Base-by-base conservation (phyloP, 805 yeast species). In the Schizosaccharomyces cryophilus region DNA sequence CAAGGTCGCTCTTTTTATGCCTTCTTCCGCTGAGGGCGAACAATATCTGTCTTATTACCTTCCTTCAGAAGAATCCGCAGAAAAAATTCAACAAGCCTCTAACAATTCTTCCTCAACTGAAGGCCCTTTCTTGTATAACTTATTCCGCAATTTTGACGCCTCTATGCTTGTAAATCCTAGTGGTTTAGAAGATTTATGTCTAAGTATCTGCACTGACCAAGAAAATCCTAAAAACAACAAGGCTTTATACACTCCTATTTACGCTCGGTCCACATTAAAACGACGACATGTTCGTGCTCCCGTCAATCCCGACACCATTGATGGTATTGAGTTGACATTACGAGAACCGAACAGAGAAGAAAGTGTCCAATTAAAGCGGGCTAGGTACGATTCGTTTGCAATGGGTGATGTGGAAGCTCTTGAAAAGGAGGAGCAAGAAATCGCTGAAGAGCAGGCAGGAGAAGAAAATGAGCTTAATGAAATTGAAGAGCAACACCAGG, bases 261-360 rank as follows among this genome's bases (percentile, higher is more conserved):
- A 78, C 15, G 87, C 89, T 42, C 81, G 83, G 66, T 77, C 87
- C 54, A 93, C 84, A 65, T 79, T 93, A 69, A 87, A 85, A 73
- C 84, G 90, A 69, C 82, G 95, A 69, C 81, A 96, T 71, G 80
- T 87, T 15, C 83, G 80, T 47, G 75, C 80, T 58, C 78, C 65
- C 60, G 75, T 82, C 62, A 76, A 77, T 62, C 81, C 77, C 40
- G 72, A 78, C 61, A 80, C 85, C 29, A 72, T 78, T 63, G 90
- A 83, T 68, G 78, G 76, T 54, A 74, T 87, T 59, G 79, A 82
- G 61, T 73, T 83, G 64, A 74, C 76, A 59, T 72, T 87, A 61
- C 78, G 90, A 69, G 89, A 85, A 66, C 84, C 89, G 60, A 82
- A 83, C 11, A 80, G 84, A 4, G 77, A 75, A 58, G 95, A 87